phyloP scores from a whole-genome alignment of 176 grass and related monocot species.

The Puccinellia tenuiflora region DNA sequence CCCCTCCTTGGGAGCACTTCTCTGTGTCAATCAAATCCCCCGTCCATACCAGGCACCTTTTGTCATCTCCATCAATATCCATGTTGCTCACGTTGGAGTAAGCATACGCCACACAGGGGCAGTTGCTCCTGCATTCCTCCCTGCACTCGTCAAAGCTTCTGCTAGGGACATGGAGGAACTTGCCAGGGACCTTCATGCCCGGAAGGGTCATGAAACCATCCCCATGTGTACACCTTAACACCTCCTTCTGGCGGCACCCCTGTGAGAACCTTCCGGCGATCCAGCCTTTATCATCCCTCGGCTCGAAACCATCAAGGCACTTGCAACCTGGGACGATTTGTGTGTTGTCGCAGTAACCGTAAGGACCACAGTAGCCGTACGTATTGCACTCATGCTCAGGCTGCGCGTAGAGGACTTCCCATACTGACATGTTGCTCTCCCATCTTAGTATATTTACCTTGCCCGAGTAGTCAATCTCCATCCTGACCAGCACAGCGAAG shows the following conservation, averaged over 20 bases:
- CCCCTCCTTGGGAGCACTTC: not conserved
- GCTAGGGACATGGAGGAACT: slow-evolving; percentile 17
- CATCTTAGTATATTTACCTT: slow-evolving; percentile 33
- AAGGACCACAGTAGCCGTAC: slow-evolving; percentile 39
- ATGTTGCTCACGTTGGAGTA: slow-evolving; percentile 27
- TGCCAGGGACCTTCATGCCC: slow-evolving; percentile 25
- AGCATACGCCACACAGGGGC: slow-evolving; percentile 58
- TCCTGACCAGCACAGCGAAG: not conserved
- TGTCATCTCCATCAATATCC: slow-evolving; percentile 9
- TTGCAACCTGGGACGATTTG: slow-evolving; percentile 25
- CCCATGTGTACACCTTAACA: not conserved
- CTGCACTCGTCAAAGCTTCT: slow-evolving; percentile 36
- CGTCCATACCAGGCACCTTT: slow-evolving; percentile 46
- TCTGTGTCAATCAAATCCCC: slow-evolving; percentile 38
- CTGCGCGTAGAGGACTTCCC: not conserved
- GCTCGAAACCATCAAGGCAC: slow-evolving; percentile 54
- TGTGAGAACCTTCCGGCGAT: not conserved
- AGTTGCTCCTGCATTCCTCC: slow-evolving; percentile 40
- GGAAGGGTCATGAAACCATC: slow-evolving; percentile 1
- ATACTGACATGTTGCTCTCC: slow-evolving; percentile 5
- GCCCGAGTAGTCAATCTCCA: slow-evolving; percentile 33
- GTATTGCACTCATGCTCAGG: slow-evolving; percentile 19
- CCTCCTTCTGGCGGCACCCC: slow-evolving; percentile 33
- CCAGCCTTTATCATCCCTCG: not conserved
- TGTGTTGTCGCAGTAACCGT: slow-evolving; percentile 34